Conservation (phyloP, 768 basidiomycete species). For the Amylocystis lapponica region DNA sequence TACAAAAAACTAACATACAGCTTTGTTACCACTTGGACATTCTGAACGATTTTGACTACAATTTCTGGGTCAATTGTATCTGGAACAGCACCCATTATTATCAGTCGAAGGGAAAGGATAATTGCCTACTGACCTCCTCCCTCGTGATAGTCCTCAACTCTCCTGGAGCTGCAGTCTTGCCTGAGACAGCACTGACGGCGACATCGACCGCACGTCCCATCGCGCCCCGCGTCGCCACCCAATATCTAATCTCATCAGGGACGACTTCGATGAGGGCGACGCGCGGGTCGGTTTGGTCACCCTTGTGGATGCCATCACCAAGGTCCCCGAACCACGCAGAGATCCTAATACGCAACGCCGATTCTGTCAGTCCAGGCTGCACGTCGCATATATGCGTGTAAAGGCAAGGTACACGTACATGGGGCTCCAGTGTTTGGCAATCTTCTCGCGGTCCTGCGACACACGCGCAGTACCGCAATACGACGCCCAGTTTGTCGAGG, state of each 20-base stretch:
- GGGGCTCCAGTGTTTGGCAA: constrained; percentile 58
- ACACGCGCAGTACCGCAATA: constrained; percentile 70
- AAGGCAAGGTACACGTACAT: constrained; percentile 27
- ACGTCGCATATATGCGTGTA: background rate
- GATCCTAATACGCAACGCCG: constrained; percentile 32
- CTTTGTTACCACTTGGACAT: too few species aligned
- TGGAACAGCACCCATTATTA: too few species aligned
- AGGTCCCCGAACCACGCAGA: constrained; percentile 84
- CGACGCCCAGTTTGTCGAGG: constrained; percentile 74
- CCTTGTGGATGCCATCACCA: constrained; percentile 79
- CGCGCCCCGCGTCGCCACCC: constrained; percentile 56
- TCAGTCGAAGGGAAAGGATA: too few species aligned
- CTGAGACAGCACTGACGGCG: constrained; percentile 52
- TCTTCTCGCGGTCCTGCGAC: constrained; percentile 52
- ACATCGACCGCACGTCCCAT: constrained; percentile 57
- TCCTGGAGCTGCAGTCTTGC: constrained; percentile 63
- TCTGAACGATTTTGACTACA: too few species aligned
- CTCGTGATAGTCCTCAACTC: constrained; percentile 70
- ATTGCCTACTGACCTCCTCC: constrained; percentile 62
- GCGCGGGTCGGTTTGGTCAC: constrained; percentile 74
- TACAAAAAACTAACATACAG: too few species aligned
- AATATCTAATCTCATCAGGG: constrained; percentile 80
- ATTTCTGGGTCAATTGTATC: too few species aligned
- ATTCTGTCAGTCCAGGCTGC: background rate
- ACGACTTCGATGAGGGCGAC: constrained; percentile 74